These are phyloP conservation scores for Geotrichum macrosporum DNA, from an alignment of 1,139 yeast genomes.

Conservation along the genomic window DNA sequence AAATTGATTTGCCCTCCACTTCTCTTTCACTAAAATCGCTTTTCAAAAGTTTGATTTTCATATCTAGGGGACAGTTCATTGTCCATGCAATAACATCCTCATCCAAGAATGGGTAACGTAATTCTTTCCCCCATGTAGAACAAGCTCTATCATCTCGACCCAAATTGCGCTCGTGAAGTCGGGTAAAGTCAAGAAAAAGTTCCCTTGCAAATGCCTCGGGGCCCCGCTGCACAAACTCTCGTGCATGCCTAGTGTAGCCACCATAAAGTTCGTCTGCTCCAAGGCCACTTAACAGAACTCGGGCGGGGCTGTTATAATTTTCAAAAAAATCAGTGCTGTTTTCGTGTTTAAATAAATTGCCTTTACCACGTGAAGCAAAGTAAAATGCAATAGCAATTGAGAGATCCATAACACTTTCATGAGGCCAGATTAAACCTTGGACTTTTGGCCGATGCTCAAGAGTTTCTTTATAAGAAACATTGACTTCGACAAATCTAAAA, in stretches of 20 bases:
- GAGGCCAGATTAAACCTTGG: slow-evolving; percentile 67
- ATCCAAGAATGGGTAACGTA: slow-evolving; percentile 84
- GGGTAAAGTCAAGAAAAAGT: slow-evolving; percentile 61
- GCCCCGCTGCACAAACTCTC: slow-evolving; percentile 33
- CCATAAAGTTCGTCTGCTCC: slow-evolving; percentile 97
- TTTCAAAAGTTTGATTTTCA: slow-evolving; percentile 36
- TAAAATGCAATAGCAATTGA: slow-evolving; percentile 93
- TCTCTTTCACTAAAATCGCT: slow-evolving; percentile 17
- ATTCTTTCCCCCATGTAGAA: slow-evolving; percentile 82
- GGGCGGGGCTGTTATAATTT: slow-evolving; percentile 51
- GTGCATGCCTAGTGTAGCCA: slow-evolving; percentile 79
- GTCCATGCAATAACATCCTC: slow-evolving; percentile 54
- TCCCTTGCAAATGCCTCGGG: slow-evolving; percentile 47
- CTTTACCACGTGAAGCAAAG: slow-evolving; percentile 69
- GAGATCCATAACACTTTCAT: slow-evolving; percentile 88
- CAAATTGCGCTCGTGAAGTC: slow-evolving; percentile 72
- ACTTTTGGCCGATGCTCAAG: slow-evolving; percentile 51
- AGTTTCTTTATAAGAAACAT: slow-evolving; percentile 69
- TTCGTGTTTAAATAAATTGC: slow-evolving; percentile 31
- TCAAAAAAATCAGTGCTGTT: slow-evolving; percentile 17
- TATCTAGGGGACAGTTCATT: slow-evolving; percentile 37
- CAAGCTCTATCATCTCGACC: slow-evolving; percentile 91
- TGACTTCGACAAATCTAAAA: slow-evolving; percentile 57
- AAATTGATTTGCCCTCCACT: slow-evolving; percentile 54
- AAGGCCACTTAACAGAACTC: slow-evolving; percentile 82